Evolutionary conservation across 2,329 filamentous ascomycete genomes (phyloP).

Genomic region (Fusarium fujikuroi): DNA sequence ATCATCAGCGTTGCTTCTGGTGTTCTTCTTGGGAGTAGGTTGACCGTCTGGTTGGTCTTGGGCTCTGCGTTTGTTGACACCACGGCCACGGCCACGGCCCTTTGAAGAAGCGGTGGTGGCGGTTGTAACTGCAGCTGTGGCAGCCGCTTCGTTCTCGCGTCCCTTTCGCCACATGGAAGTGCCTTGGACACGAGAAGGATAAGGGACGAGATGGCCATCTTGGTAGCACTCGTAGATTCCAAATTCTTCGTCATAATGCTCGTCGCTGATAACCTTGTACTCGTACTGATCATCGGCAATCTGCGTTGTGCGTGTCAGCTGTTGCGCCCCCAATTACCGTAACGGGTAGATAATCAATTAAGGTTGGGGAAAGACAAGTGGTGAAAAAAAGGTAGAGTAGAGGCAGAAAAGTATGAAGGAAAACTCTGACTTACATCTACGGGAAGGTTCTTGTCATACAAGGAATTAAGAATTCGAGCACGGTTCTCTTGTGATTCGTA

Average conservation of each 20-base stretch:
- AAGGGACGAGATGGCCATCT: constrained; percentile 57
- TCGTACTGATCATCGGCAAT: constrained; percentile 57
- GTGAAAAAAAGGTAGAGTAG: constrained; percentile 13
- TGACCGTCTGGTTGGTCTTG: constrained; percentile 61
- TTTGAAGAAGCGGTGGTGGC: constrained; percentile 43
- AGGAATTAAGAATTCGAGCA: constrained; percentile 57
- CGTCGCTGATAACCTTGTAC: constrained; percentile 58
- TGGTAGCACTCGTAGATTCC: constrained; percentile 55
- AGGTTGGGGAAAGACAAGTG: constrained; percentile 35
- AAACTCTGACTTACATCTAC: constrained; percentile 57
- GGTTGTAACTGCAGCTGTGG: constrained; percentile 45
- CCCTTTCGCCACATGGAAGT: constrained; percentile 55
- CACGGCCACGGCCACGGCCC: constrained; percentile 49
- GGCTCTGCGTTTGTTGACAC: constrained; percentile 61
- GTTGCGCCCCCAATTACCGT: constrained; percentile 16
- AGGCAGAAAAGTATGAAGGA: constrained; percentile 15
- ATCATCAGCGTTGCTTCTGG: constrained; percentile 50
- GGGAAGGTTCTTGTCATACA: constrained; percentile 57
- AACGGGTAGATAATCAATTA: constrained; percentile 11
- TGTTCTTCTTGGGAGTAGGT: constrained; percentile 60
- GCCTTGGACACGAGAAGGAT: constrained; percentile 56
- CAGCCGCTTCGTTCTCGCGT: constrained; percentile 52
- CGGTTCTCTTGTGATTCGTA: constrained; percentile 59
- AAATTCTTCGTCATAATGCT: constrained; percentile 56
- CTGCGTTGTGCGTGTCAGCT: constrained; percentile 45